These are phyloP conservation scores for Coleophoma cylindrospora DNA, from an alignment of 2,329 filamentous ascomycete species.

Conservation along the genomic window DNA sequence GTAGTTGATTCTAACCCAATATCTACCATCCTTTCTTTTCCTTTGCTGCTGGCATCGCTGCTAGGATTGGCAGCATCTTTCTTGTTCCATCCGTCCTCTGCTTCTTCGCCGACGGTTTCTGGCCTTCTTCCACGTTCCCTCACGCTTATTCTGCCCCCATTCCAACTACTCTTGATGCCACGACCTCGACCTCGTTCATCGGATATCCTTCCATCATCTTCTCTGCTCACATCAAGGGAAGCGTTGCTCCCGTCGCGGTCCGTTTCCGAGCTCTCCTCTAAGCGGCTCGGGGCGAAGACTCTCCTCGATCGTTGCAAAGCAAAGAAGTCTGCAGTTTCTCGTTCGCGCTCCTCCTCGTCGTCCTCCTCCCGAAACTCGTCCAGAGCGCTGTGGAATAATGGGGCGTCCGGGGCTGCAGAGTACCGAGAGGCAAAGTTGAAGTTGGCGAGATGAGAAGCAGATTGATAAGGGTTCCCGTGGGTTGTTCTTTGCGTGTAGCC, in stretches of 20 bases:
- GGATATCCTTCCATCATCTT: constrained; percentile 35
- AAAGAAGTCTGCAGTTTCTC: constrained; percentile 91
- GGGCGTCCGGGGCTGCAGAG: constrained; percentile 69
- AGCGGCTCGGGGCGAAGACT: constrained; percentile 77
- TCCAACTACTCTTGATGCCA: constrained; percentile 63
- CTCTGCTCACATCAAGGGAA: constrained; percentile 48
- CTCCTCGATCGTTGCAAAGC: constrained; percentile 85
- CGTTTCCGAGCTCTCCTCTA: constrained; percentile 81
- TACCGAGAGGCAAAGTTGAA: constrained; percentile 79
- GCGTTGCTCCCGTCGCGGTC: constrained; percentile 64
- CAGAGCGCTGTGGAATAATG: constrained; percentile 87
- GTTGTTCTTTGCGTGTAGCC: constrained; percentile 18
- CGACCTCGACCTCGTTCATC: constrained; percentile 38
- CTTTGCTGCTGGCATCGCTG: constrained; percentile 35
- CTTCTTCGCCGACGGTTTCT: constrained; percentile 30
- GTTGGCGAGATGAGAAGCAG: constrained; percentile 64
- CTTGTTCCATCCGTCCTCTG: constrained; percentile 20
- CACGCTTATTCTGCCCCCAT: constrained; percentile 34
- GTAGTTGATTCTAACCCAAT: constrained; percentile 71
- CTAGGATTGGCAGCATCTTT: constrained; percentile 18
- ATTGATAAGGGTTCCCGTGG: constrained; percentile 74
- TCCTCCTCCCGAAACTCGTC: constrained; percentile 92
- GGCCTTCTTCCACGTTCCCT: constrained; percentile 20
- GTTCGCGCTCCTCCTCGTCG: constrained; percentile 83
- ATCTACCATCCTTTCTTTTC: constrained; percentile 72